A percentile compares a stretch with the other conserved stretches of the same genome.
Conservation (phyloP, 805 yeast genomes). For the Yarrowia sp. region DNA sequence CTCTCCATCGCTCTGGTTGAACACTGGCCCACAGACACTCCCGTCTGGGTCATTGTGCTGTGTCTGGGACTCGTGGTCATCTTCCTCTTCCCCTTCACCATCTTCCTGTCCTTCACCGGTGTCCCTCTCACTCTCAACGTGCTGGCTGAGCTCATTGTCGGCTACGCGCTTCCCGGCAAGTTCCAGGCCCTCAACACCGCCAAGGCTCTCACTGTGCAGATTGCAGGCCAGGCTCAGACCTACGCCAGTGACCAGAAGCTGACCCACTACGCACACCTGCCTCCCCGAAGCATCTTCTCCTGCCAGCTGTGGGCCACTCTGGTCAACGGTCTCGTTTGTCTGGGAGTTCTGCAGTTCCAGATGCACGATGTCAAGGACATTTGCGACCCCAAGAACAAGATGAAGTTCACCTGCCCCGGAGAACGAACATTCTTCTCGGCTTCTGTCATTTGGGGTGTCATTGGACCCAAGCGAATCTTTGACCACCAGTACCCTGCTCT, state of each 20-base stretch:
- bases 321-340: slow-evolving; percentile 47
- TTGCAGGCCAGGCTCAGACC: slow-evolving; percentile 65
- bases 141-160: slow-evolving; percentile 67
- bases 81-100: slow-evolving; percentile 63
- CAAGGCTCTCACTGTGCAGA: slow-evolving; percentile 65
- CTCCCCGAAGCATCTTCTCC: slow-evolving; percentile 62
- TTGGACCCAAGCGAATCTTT: slow-evolving; percentile 59
- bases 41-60: slow-evolving; percentile 66
- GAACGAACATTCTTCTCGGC: slow-evolving; percentile 58
- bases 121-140: slow-evolving; percentile 62
- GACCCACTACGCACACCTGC: slow-evolving; percentile 65
- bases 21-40: slow-evolving; percentile 57
- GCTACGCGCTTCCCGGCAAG: slow-evolving; percentile 69
- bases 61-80: slow-evolving; percentile 60
- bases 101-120: slow-evolving; percentile 66
- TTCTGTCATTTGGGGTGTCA: slow-evolving; percentile 55
- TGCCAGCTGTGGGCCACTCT: slow-evolving; percentile 54
- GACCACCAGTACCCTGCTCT: slow-evolving; percentile 44
- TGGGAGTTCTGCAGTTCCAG: slow-evolving; percentile 49
- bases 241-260: slow-evolving; percentile 64
- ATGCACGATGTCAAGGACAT: slow-evolving; percentile 47
- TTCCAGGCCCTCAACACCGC: slow-evolving; percentile 67
- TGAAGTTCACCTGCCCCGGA: slow-evolving; percentile 49
- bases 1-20: slow-evolving; percentile 48
- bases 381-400: slow-evolving; percentile 39